Percentiles rank a stretch among this genome's conserved stretches.
Evolutionary conservation across 257 asterid species (phyloP).

Genomic region (Henckelia pumila): DNA sequence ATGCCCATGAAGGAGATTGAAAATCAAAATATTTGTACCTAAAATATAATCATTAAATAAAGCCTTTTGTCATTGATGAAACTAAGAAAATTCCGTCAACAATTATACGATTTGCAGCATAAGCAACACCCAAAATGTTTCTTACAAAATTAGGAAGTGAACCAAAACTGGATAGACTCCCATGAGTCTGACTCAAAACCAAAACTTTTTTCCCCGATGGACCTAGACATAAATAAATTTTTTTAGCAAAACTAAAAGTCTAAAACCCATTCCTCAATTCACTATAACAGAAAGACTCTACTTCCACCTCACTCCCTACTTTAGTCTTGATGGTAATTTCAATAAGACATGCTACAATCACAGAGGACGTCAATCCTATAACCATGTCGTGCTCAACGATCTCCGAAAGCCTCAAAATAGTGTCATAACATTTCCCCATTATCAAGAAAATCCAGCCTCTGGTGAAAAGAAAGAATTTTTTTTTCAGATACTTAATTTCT

Average conservation of each 20-base stretch:
- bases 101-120: too few relatives aligned
- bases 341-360: slow-evolving; percentile 54
- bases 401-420: slow-evolving; percentile 72
- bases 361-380: slow-evolving; percentile 50
- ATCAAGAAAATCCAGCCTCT: too few relatives aligned
- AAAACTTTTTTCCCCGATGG: too few relatives aligned
- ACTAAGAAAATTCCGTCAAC: too few relatives aligned
- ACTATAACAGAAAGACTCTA: slow-evolving; percentile 35
- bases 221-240: neutral
- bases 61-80: slow-evolving; percentile 23
- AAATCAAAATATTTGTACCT: slow-evolving; percentile 4
- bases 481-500: too few relatives aligned
- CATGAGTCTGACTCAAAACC: too few relatives aligned
- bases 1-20: neutral
- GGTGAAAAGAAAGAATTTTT: too few relatives aligned
- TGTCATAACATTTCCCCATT: too few relatives aligned
- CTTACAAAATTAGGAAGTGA: too few relatives aligned
- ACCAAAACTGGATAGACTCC: too few relatives aligned
- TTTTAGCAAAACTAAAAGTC: slow-evolving; percentile 8
- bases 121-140: too few relatives aligned
- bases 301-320: slow-evolving; percentile 35
- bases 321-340: slow-evolving; percentile 54
- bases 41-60: slow-evolving; percentile 15
- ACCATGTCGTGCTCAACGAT: slow-evolving; percentile 68
- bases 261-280: slow-evolving; percentile 47